These are phyloP conservation scores for Trichoderma sp. DNA, from an alignment of 2,329 filamentous ascomycete species.

Conservation along the genomic window DNA sequence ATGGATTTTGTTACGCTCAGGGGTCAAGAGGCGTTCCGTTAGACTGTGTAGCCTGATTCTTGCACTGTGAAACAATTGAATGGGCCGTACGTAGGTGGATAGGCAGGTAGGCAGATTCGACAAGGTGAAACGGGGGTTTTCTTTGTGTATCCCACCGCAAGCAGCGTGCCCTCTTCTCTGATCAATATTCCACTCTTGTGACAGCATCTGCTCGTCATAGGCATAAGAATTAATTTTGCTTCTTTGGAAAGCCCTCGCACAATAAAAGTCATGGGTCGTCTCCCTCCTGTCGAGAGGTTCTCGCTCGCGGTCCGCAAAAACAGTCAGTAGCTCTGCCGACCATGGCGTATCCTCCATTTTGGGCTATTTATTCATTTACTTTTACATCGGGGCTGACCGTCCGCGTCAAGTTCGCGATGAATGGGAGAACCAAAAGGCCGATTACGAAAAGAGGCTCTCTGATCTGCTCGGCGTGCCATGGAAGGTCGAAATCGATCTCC, in stretches of 20 bases:
- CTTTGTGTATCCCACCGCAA: not conserved
- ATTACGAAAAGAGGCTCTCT: constrained; percentile 43
- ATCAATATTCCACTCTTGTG: not conserved
- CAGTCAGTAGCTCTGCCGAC: constrained; percentile 37
- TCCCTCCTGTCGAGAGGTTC: constrained; percentile 49
- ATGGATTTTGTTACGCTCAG: not conserved
- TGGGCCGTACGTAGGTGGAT: not conserved
- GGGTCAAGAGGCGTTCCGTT: not conserved
- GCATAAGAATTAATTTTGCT: not conserved
- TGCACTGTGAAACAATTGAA: not conserved
- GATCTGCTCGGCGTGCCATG: constrained; percentile 45
- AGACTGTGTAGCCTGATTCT: not conserved
- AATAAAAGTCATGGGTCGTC: constrained; percentile 28
- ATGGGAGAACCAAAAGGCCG: constrained; percentile 47
- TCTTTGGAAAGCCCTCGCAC: too few relatives aligned
- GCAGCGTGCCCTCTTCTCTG: too few relatives aligned
- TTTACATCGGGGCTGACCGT: too few relatives aligned
- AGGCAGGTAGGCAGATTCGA: not conserved
- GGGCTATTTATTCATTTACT: too few relatives aligned
- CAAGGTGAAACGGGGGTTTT: not conserved
- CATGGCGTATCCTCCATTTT: too few relatives aligned
- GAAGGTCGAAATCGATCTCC: constrained; percentile 48
- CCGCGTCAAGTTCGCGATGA: constrained; percentile 51
- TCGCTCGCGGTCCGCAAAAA: constrained; percentile 52
- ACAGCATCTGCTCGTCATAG: not conserved